Evolutionary conservation across 2,329 filamentous ascomycete genomes (phyloP).

Genomic region (Aspergillus flavus): DNA sequence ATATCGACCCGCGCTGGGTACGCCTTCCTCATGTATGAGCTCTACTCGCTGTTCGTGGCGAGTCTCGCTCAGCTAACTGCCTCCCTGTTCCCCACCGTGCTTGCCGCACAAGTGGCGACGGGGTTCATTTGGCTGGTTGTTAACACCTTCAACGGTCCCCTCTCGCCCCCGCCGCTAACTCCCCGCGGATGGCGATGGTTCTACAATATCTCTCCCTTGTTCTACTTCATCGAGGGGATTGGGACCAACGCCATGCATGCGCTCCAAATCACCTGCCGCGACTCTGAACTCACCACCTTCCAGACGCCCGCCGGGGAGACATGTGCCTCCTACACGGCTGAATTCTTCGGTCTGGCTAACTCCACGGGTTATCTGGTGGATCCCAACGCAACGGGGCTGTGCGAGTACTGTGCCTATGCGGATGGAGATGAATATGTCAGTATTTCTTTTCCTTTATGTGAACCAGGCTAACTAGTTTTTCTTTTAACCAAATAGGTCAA

Average conservation of each 20-base stretch:
- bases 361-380: conserved; percentile 8
- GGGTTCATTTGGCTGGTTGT: conserved; percentile 80
- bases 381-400: background rate
- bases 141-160: conserved; percentile 80
- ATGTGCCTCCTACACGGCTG: conserved; percentile 3
- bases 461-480: background rate
- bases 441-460: conserved; percentile 45
- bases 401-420: conserved; percentile 8
- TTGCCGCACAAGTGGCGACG: conserved; percentile 76
- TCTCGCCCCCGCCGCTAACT: conserved; percentile 74
- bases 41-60: conserved; percentile 65
- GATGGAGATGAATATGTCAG: conserved; percentile 12
- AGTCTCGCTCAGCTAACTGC: conserved; percentile 70
- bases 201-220: conserved; percentile 81
- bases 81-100: conserved; percentile 72
- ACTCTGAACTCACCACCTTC: conserved; percentile 5
- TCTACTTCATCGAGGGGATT: conserved; percentile 74
- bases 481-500: background rate
- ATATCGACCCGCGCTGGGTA: conserved; percentile 70
- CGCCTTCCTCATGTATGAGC: conserved; percentile 79
- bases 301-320: background rate
- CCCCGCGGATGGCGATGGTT: conserved; percentile 78
- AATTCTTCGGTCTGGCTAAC: background rate
- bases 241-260: conserved; percentile 72
- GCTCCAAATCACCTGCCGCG: conserved; percentile 60